A percentile compares a stretch with the other conserved stretches of the same genome.
phyloP scores from a whole-genome alignment of 768 basidiomycete genomes.

The Psilocybe tampanensis region DNA sequence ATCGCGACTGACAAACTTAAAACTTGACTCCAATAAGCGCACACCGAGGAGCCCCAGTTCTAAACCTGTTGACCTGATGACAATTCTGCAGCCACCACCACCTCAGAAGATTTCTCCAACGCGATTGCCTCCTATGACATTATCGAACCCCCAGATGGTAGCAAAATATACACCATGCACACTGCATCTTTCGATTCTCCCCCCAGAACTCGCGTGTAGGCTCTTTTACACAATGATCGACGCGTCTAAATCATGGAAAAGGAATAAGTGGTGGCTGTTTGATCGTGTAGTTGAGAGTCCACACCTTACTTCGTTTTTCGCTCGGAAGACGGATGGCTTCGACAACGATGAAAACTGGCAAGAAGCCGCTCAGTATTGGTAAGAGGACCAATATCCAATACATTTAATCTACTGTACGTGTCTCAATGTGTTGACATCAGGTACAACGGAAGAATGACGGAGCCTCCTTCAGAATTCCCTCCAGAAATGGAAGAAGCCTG shows the following conservation, averaged over 20 bases:
- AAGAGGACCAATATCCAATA: not conserved
- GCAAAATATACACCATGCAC: conserved; percentile 76
- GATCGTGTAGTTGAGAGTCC: conserved; percentile 83
- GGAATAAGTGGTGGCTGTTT: conserved; percentile 86
- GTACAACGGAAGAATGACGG: conserved; percentile 77
- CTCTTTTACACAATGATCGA: conserved; percentile 76
- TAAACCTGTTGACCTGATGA: conserved; percentile 51
- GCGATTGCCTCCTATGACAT: conserved; percentile 61
- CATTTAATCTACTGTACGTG: not conserved
- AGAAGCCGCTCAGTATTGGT: conserved; percentile 80
- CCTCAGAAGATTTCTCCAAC: conserved; percentile 31
- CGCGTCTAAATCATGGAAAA: conserved; percentile 61
- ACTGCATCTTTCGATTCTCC: conserved; percentile 67
- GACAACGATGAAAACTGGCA: conserved; percentile 58
- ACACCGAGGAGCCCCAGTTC: conserved; percentile 9
- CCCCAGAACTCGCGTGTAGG: conserved; percentile 72
- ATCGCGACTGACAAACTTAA: conserved; percentile 15
- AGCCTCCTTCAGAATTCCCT: conserved; percentile 59
- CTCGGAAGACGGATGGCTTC: conserved; percentile 48
- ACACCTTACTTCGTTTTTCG: conserved; percentile 80
- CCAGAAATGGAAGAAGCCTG: conserved; percentile 81
- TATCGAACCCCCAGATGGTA: conserved; percentile 65
- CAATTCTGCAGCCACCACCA: conserved; percentile 51
- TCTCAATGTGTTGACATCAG: conserved; percentile 33
- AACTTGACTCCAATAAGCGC: conserved; percentile 13